These are phyloP conservation scores for Cicer cuneatum DNA, from an alignment of 306 rosid species.

Conservation along the genomic window DNA sequence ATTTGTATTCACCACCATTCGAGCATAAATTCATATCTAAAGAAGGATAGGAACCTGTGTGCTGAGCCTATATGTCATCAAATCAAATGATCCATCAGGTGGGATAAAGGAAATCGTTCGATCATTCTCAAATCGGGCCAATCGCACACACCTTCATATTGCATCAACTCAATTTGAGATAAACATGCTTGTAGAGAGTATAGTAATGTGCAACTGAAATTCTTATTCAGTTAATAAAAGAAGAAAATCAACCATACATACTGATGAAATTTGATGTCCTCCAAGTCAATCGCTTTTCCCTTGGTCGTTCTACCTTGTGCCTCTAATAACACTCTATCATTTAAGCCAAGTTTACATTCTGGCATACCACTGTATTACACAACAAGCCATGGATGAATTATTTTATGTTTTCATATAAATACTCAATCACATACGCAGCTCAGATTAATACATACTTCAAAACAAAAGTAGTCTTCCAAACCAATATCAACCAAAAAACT, in stretches of 20 bases:
- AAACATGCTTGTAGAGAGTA: slow-evolving; percentile 27
- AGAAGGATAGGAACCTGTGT: slow-evolving; percentile 73
- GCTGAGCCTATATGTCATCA: slow-evolving; percentile 97
- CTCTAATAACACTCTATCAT: slow-evolving; percentile 85
- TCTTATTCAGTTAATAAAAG: slow-evolving; percentile 18
- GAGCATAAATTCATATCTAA: slow-evolving; percentile 40
- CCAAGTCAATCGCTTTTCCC: slow-evolving; percentile 98
- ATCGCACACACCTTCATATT: slow-evolving; percentile 89
- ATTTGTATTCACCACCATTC: slow-evolving; percentile 40
- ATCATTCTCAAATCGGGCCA: slow-evolving; percentile 99
- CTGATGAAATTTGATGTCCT: slow-evolving; percentile 99
- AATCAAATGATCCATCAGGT: slow-evolving; percentile 97
- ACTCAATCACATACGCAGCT: slow-evolving; percentile 14
- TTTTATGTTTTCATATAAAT: slow-evolving; percentile 38
- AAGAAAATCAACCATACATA: slow-evolving; percentile 60
- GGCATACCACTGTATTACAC: slow-evolving; percentile 90
- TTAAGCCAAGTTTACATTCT: slow-evolving; percentile 92
- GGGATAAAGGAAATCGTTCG: slow-evolving; percentile 98
- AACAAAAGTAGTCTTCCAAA: slow-evolving; percentile 26
- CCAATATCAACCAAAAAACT: slow-evolving; percentile 23
- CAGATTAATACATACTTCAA: slow-evolving; percentile 32
- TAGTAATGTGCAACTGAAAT: slow-evolving; percentile 33
- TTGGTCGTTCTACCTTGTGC: slow-evolving; percentile 97
- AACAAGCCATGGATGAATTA: slow-evolving; percentile 42
- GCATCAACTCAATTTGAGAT: slow-evolving; percentile 39